Evolutionary conservation across 495 filamentous ascomycete species (phyloP), one percentile per base, ranked within the genome.

Genomic region (Hypoxylon fuscum): DNA sequence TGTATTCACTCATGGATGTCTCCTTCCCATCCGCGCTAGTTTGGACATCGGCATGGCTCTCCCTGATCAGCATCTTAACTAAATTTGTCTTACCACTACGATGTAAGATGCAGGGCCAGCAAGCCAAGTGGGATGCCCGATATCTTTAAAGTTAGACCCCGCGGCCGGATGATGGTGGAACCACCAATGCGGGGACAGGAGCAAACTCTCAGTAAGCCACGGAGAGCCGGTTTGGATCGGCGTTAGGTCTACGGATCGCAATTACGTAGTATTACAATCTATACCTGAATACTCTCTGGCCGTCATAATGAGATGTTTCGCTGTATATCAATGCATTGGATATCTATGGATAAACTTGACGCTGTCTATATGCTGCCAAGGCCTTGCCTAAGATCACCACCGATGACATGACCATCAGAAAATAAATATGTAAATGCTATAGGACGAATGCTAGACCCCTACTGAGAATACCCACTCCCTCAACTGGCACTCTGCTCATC

Each of bases 21-120:
- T 79, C 76, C 70, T 78, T 80, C 55, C 77, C 79, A 60, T 80
- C 71, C 65, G 70, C 75, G 35, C 48, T 68, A 5, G 72, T 75
- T 42, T 74, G 53, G 55, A 81, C 74, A 48, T 80, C 79, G 63
- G 61, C 66, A 60, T 74, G 64, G 60, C 68, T 76, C 60, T 81
- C 79, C 34, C 79, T 76, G 62, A 81, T 74, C 64, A 79, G 62
- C 79, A 81, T 81, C 55, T 68, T 71, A 59, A 57, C 35, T 20
- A 12, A 31, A 38, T 56, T 8, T 49, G 29, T 37, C 25, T 5
- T 44, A 22, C 8, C 25, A 22, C 2, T 54, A 14, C 31, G 18
- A 47, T 14, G 35, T 40, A 44, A 49, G 25, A 35, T 42, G 35
- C 42, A 50, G 25, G n/a, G 12, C 32, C 12, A 5, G 32, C 32